Base-by-base conservation (phyloP, 352 stramenopile genomes). In the Stramenopiles sp. region DNA sequence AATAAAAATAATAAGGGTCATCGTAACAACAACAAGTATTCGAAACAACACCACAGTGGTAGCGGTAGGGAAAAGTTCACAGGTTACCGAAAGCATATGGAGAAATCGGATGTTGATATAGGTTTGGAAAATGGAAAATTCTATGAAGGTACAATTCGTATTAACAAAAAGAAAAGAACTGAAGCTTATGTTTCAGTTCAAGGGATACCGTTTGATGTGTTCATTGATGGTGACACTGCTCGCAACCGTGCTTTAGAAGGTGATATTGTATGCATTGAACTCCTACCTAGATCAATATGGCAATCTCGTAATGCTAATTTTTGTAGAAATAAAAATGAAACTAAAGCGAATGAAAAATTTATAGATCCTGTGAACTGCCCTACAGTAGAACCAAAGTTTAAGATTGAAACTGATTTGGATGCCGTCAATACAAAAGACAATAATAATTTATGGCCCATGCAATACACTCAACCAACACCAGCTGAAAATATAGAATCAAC, bases 141-240 rank as follows among this genome's bases (percentile, higher is more conserved):
- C 4, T 42, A 50, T 28, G 52, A 70, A 41, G 66, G 66, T 36
- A 64, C 59, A 20, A 45, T 79, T 8, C 62, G 66, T 1, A 53
- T 76, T 17, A 79, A 74, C 35, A 45, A 48, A 0, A 59, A 59
- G 41, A 71, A 68, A 19, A 55, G 57, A 12, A 54, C 60, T 44
- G 58, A 73, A 40, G 65, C 60, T 7, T 79, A 71, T 40, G 48
- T 76, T 20, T 61, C 62, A 1, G 52, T 79, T 7, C 53, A 68
- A 19, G 65, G 65, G 0, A 53, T 79, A 7, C 47, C 53, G 8
- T 56, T 66, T 38, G 66, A 76, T 40, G 45, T 79, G 2, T 40
- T 71, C 10, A 51, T 75, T 2, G 59, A 72, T 37, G 62, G 62
- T 2, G 56, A 64, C 38, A 46, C 55, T 20, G 55, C 68, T 38